phyloP scores from a whole-genome alignment of 345 rosid genomes.

The Leavenworthia alabamica region DNA sequence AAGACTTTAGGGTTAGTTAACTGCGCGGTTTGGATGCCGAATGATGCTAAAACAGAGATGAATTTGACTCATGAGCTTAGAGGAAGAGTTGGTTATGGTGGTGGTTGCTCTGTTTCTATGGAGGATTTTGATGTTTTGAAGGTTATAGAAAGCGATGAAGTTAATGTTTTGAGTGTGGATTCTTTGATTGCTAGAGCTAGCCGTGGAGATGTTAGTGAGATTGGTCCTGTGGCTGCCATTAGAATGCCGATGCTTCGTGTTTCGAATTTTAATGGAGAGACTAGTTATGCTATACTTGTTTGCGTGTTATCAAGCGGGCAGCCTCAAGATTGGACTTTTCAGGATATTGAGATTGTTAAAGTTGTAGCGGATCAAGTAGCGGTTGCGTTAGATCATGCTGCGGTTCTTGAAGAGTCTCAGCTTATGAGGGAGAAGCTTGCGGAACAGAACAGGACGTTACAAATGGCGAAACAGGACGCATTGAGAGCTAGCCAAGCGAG shows the following conservation, averaged over 20 bases:
- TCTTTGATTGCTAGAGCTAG: constrained; percentile 66
- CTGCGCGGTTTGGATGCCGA: constrained; percentile 97
- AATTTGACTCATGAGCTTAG: constrained; percentile 64
- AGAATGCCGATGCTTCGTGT: constrained; percentile 94
- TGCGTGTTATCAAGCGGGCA: constrained; percentile 66
- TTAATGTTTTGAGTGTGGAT: constrained; percentile 48
- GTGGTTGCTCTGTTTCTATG: constrained; percentile 42
- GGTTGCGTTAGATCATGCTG: constrained; percentile 95
- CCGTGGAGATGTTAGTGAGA: constrained; percentile 42
- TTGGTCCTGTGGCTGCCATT: constrained; percentile 81
- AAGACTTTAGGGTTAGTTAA: constrained; percentile 79
- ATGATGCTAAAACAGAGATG: constrained; percentile 53
- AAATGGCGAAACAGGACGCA: constrained; percentile 58
- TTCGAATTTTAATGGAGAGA: constrained; percentile 72
- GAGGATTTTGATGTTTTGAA: constrained; percentile 61
- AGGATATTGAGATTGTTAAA: constrained; percentile 78
- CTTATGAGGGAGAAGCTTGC: constrained; percentile 83
- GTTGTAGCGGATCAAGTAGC: constrained; percentile 98
- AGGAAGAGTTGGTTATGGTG: constrained; percentile 30
- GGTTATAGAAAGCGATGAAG: constrained; percentile 53
- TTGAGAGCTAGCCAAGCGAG: constrained; percentile 90
- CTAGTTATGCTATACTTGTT: constrained; percentile 75
- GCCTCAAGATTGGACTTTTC: constrained; percentile 69
- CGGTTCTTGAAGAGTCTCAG: constrained; percentile 92
- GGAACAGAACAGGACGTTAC: constrained; percentile 80